phyloP scores from a whole-genome alignment of 805 yeast species.

The Lachancea cidri region DNA sequence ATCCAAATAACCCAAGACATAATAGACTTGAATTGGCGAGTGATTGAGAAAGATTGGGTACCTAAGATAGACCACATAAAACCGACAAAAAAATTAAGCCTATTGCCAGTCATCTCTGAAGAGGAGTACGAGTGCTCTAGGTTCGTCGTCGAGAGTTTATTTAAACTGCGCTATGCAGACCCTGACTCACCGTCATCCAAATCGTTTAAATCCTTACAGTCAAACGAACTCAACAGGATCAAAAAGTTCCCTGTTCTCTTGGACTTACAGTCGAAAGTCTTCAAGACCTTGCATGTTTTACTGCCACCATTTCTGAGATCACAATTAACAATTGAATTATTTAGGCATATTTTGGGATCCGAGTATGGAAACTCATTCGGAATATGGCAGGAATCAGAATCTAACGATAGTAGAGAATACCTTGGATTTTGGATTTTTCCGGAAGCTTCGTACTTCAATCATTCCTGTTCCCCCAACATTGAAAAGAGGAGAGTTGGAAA shows the following conservation, averaged over 20 bases:
- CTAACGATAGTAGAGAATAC: slow-evolving; percentile 45
- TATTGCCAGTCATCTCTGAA: slow-evolving; percentile 44
- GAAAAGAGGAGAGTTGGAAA: slow-evolving; percentile 38
- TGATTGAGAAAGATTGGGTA: slow-evolving; percentile 37
- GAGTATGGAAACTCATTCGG: slow-evolving; percentile 69
- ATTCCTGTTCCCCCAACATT: slow-evolving; percentile 57
- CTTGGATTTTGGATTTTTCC: slow-evolving; percentile 59
- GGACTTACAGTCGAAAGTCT: slow-evolving; percentile 43
- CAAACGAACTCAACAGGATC: slow-evolving; percentile 46
- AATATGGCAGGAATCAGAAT: slow-evolving; percentile 48
- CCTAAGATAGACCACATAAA: slow-evolving; percentile 30
- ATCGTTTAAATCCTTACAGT: slow-evolving; percentile 42
- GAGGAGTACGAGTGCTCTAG: slow-evolving; percentile 50
- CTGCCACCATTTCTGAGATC: slow-evolving; percentile 35
- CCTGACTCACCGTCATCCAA: slow-evolving; percentile 12
- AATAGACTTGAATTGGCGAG: slow-evolving; percentile 15
- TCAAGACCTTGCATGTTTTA: slow-evolving; percentile 41
- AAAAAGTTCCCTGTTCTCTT: slow-evolving; percentile 43
- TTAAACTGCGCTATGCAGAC: slow-evolving; percentile 25
- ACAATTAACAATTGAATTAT: slow-evolving; percentile 33
- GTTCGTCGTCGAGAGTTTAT: slow-evolving; percentile 40
- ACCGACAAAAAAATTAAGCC: slow-evolving; percentile 31
- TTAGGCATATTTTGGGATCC: slow-evolving; percentile 49
- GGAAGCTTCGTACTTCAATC: slow-evolving; percentile 62
- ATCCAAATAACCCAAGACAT: slow-evolving; percentile 9